Percentiles rank a stretch among this genome's conserved stretches.
phyloP scores from a whole-genome alignment of 2,329 filamentous ascomycete species.

The Epichloe festucae region DNA sequence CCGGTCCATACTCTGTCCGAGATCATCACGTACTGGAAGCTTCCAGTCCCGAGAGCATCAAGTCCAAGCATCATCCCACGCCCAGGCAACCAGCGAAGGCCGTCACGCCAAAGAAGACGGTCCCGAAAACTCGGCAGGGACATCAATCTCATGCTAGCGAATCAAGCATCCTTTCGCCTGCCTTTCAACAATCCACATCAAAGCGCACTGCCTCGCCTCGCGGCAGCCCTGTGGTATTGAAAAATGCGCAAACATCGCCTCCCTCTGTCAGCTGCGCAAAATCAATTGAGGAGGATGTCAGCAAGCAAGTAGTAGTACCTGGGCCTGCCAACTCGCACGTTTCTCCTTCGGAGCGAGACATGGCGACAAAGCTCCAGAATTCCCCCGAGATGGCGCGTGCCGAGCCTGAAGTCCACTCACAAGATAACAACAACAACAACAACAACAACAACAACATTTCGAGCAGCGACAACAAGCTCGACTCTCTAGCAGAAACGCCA shows the following conservation, averaged over 20 bases:
- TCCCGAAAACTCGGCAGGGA: conserved; percentile 31
- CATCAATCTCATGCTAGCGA: conserved; percentile 39
- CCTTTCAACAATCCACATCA: conserved; percentile 15
- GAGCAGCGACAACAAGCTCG: conserved; percentile 3
- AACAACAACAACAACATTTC: neutral
- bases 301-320: conserved; percentile 39
- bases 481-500: conserved; percentile 14
- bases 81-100: conserved; percentile 31
- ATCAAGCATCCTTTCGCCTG: conserved; percentile 34
- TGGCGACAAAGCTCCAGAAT: conserved; percentile 4
- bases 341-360: conserved; percentile 16
- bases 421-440: neutral
- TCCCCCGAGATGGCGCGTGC: conserved; percentile 5
- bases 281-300: conserved; percentile 40
- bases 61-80: conserved; percentile 31
- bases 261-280: conserved; percentile 30
- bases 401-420: conserved; percentile 4
- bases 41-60: conserved; percentile 33
- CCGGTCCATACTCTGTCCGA: conserved; percentile 51
- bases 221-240: conserved; percentile 27
- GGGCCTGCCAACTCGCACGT: conserved; percentile 25
- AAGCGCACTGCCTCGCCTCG: conserved; percentile 27
- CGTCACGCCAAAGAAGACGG: conserved; percentile 39
- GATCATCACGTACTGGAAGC: conserved; percentile 27
- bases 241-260: conserved; percentile 18